A percentile compares a stretch with the other conserved stretches of the same genome.
Conservation (phyloP, 73 alveolate species). For the Paramecium biaurelia region DNA sequence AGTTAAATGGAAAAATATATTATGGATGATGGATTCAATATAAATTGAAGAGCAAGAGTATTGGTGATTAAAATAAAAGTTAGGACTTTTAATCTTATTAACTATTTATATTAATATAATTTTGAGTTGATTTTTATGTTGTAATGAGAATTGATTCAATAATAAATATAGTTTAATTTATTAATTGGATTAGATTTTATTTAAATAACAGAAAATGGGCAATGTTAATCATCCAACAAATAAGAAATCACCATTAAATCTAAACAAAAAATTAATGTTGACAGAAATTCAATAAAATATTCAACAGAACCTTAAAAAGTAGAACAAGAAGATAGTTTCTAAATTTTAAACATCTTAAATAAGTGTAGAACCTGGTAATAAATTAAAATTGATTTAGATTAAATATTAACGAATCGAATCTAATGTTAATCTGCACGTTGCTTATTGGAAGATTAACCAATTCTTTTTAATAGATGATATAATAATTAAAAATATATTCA, state of each 20-base stretch:
- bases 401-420: not conserved
- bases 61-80: no score
- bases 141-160: not conserved
- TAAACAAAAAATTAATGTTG: not conserved
- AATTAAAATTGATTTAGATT: not conserved
- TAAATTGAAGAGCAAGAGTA: no score
- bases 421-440: not conserved
- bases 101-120: no score
- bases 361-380: not conserved
- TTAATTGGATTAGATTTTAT: not conserved
- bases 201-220: constrained; percentile 4
- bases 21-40: no score
- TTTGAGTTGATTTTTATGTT: not conserved
- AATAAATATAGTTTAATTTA: not conserved
- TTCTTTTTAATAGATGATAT: not conserved
- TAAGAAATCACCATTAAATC: not conserved
- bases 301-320: not conserved
- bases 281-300: not conserved
- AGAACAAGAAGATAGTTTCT: not conserved
- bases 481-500: not conserved
- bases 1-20: no score
- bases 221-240: not conserved
- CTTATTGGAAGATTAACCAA: not conserved
- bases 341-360: not conserved
- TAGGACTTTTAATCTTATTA: no score